phyloP scores from a whole-genome alignment of 352 stramenopile genomes.

The Poterioochromonas sp. region DNA sequence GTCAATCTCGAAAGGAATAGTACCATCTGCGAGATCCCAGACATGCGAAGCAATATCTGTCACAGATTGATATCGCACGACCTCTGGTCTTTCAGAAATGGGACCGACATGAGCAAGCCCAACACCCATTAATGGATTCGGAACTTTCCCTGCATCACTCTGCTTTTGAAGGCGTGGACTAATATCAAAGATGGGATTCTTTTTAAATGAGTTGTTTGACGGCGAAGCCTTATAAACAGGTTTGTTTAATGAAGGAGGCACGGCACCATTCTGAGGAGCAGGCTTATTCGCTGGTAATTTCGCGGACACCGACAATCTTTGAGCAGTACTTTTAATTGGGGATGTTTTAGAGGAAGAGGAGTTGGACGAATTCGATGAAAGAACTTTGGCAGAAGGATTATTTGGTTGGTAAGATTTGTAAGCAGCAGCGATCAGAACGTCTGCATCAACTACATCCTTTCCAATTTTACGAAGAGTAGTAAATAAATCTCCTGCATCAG shows the following conservation, averaged over 20 bases:
- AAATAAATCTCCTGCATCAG: slow-evolving; percentile 22
- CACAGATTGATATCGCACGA: too few relatives aligned
- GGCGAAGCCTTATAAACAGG: background rate
- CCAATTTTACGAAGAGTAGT: slow-evolving; percentile 7
- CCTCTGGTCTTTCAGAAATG: too few relatives aligned
- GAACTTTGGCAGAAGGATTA: background rate
- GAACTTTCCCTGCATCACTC: background rate
- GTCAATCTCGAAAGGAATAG: background rate
- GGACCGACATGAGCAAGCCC: slow-evolving; percentile 10
- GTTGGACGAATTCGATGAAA: background rate
- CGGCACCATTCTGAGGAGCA: background rate
- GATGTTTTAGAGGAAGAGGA: background rate
- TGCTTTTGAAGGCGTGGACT: background rate
- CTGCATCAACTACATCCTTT: slow-evolving; percentile 27
- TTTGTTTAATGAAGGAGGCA: background rate
- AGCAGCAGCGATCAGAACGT: background rate
- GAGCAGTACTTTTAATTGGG: background rate
- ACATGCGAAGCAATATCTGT: too few relatives aligned
- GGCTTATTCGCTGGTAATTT: background rate
- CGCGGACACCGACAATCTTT: background rate
- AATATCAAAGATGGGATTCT: background rate
- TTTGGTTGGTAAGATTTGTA: slow-evolving; percentile 15
- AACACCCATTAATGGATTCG: background rate
- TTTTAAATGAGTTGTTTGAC: background rate
- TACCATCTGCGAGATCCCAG: background rate